These are phyloP conservation scores for Russula abietina DNA, from an alignment of 768 basidiomycete species.

Conservation along the genomic window DNA sequence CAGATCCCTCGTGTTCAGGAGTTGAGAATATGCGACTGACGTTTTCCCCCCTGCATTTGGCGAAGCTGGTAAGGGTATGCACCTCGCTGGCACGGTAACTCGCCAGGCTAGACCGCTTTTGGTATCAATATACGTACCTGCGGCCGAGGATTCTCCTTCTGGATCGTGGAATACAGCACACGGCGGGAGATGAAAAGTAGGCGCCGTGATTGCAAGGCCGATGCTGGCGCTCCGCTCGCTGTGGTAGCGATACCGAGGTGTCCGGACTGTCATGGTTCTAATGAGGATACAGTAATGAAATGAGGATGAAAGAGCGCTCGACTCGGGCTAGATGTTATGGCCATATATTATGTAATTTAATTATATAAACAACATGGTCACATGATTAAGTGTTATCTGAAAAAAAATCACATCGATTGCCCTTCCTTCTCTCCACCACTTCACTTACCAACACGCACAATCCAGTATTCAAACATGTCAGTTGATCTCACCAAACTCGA, in stretches of 20 bases:
- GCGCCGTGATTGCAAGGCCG: neutral
- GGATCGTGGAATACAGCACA: neutral
- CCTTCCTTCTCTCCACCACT: neutral
- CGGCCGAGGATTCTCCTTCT: neutral
- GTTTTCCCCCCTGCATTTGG: neutral
- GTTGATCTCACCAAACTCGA: slow-evolving; percentile 70
- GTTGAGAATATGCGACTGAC: neutral
- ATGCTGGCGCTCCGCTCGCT: neutral
- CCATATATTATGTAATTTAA: neutral
- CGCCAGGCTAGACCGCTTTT: neutral
- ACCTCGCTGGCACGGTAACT: neutral
- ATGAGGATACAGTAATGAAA: neutral
- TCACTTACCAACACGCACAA: neutral
- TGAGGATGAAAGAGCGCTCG: neutral
- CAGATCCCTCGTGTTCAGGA: neutral
- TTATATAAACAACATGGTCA: neutral
- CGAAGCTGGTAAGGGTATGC: neutral
- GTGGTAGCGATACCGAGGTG: neutral
- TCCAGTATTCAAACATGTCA: slow-evolving; percentile 43
- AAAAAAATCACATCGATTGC: slow-evolving; percentile 2
- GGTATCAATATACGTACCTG: neutral
- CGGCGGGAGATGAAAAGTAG: no score
- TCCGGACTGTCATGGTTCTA: neutral
- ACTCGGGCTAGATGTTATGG: no score
- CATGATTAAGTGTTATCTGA: neutral